Evolutionary conservation across 768 basidiomycete genomes (phyloP), one percentile per base, ranked within the genome.

Genomic region (Dioszegia aurantiaca): DNA sequence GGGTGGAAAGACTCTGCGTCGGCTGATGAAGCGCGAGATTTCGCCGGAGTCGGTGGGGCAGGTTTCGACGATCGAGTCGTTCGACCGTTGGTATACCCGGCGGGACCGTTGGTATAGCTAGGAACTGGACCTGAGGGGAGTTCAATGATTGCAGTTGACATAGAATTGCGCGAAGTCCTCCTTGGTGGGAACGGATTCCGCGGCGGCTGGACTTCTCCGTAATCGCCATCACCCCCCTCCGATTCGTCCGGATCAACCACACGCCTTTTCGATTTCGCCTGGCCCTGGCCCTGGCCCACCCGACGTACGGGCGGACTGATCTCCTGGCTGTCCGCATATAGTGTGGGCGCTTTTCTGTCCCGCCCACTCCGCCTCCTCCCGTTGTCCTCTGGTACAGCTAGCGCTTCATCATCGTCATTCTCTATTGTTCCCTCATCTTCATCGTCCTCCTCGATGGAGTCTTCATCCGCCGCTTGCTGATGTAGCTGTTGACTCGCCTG

Each of bases 1-100:
- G 64, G 68, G 23, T 65, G 59, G 33, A 67, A 67, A 23, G 55
- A 57, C 21, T 66, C 70, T 16, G 49, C 70, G 47, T 67, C 70
- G 23, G 67, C 67, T 19, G 48, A 51, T 19, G 31, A 33, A 9
- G 30, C 33, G 8, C 48, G 48, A 19, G 31, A 36, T 37, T 51
- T 51, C 3, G 33, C 10, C 2, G 48, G 31, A 2, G 48, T 33
- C 17, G 46, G 28, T 12, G 31, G 23, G 10, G 17, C 31, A 11
- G 31, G 16, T 51, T 16, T 21, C 19, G 9, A 28, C 5, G 31
- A 23, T 36, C 48, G 31, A 3, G 48, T 36, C 9, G 33, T 26
- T 31, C 30, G 27, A 11, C 12, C 37, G 40, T 56, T 48, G 24
- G 9, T 42, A n/a, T 42, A n/a, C n/a, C n/a, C n/a, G 14, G 14